These are phyloP conservation scores for Dioscorea zingiberensis DNA, from an alignment of 106 monocot genomes.

Conservation along the genomic window DNA sequence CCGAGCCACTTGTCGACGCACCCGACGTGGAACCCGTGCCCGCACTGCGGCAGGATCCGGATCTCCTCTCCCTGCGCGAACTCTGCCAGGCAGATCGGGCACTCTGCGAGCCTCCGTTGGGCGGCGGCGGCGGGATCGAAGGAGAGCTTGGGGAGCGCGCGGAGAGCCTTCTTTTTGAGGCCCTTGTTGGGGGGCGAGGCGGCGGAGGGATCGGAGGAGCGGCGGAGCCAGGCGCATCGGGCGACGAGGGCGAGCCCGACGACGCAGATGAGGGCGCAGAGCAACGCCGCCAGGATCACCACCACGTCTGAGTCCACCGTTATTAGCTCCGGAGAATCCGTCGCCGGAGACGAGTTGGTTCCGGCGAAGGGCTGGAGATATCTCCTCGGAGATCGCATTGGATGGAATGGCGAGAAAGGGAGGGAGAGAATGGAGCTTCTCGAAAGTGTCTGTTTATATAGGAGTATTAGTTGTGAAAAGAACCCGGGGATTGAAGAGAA, in stretches of 20 bases:
- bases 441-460: too few species aligned
- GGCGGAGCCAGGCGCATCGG: constrained; percentile 48
- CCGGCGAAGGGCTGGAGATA: not conserved
- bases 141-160: constrained; percentile 22
- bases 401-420: too few species aligned
- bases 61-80: constrained; percentile 60
- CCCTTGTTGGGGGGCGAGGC: constrained; percentile 28
- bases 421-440: too few species aligned
- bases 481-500: too few species aligned
- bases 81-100: constrained; percentile 63
- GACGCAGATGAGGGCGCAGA: constrained; percentile 65
- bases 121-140: constrained; percentile 12
- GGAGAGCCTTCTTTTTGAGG: constrained; percentile 31
- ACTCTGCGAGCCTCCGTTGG: constrained; percentile 11
- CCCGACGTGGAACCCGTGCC: constrained; percentile 47
- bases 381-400: too few species aligned
- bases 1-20: constrained; percentile 65
- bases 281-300: constrained; percentile 56
- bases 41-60: constrained; percentile 58
- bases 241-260: constrained; percentile 53
- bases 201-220: constrained; percentile 12
- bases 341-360: not conserved
- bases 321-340: constrained; percentile 10
- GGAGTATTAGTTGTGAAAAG: too few species aligned
- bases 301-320: constrained; percentile 46